A percentile compares a stretch with the other conserved stretches of the same genome.
Evolutionary conservation across 164 flowering plant species (phyloP).

Genomic region (Saururus chinensis): DNA sequence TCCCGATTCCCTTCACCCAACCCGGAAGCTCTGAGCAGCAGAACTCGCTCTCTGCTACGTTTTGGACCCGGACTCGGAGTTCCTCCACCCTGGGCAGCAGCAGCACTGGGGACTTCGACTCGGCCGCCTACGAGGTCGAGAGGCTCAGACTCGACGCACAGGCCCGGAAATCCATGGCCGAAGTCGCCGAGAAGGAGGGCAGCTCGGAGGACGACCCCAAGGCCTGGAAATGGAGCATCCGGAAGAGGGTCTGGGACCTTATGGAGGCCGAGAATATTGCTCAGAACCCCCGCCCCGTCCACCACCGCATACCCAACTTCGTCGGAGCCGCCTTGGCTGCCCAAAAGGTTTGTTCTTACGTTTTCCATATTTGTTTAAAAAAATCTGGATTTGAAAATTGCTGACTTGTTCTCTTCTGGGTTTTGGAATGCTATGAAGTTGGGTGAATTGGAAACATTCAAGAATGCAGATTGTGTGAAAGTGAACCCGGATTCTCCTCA

Average conservation of each 20-base stretch:
- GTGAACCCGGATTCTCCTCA: conserved; percentile 93
- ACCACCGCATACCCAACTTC: conserved; percentile 83
- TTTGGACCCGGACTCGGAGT: neutral
- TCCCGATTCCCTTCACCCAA: neutral
- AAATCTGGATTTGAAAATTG: neutral
- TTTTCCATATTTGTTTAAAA: neutral
- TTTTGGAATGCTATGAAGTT: conserved; percentile 23
- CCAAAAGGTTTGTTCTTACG: conserved; percentile 14
- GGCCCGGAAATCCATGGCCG: conserved; percentile 64
- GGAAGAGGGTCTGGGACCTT: conserved; percentile 79
- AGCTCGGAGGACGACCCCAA: conserved; percentile 32
- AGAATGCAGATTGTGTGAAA: conserved; percentile 53
- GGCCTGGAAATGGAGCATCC: conserved; percentile 87
- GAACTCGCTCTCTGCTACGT: neutral
- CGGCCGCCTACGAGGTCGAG: conserved; percentile 58
- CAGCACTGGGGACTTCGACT: conserved; percentile 31
- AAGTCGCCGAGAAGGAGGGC: conserved; percentile 12
- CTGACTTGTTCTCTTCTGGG: neutral
- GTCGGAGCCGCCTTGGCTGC: conserved; percentile 67
- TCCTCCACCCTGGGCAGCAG: conserved; percentile 15
- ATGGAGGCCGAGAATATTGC: conserved; percentile 76
- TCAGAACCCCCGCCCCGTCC: conserved; percentile 81
- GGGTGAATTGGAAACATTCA: conserved; percentile 53
- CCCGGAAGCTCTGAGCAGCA: too few relatives aligned
- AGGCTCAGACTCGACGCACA: conserved; percentile 49